Conservation (phyloP, 495 filamentous ascomycete genomes). For the Daldinia caldariorum region DNA sequence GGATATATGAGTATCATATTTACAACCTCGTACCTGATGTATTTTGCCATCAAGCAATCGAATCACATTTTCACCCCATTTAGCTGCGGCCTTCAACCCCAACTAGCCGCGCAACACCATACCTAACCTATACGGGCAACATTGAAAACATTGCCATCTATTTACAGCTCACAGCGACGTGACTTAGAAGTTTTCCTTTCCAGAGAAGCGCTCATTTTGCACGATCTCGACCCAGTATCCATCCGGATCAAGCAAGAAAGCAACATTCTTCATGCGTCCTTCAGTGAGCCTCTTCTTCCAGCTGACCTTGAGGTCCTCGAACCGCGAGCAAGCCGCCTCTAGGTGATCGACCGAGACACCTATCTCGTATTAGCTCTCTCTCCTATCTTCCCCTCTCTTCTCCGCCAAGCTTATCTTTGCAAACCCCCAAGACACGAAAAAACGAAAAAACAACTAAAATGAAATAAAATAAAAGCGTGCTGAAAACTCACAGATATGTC, state of each 20-base stretch:
- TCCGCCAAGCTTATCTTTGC: too few relatives aligned
- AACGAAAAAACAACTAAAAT: too few relatives aligned
- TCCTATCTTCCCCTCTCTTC: not conserved
- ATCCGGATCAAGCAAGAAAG: slow-evolving; percentile 93
- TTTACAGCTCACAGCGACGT: not conserved
- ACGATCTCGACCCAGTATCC: slow-evolving; percentile 92
- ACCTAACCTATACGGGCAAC: not conserved
- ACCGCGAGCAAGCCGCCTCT: slow-evolving; percentile 82
- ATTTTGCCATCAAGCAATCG: not conserved
- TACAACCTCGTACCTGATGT: not conserved
- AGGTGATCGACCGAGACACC: slow-evolving; percentile 90
- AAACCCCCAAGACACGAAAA: not conserved
- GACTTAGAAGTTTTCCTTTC: slow-evolving; percentile 60
- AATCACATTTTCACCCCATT: not conserved
- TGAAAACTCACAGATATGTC: slow-evolving; percentile 82
- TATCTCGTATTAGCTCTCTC: slow-evolving; percentile 48
- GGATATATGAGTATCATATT: not conserved
- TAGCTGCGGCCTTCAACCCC: not conserved
- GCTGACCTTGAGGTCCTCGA: slow-evolving; percentile 81
- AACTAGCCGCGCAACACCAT: not conserved
- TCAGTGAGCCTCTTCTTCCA: slow-evolving; percentile 97
- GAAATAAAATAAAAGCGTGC: too few relatives aligned
- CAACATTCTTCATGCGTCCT: slow-evolving; percentile 93
- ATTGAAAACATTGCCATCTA: not conserved
- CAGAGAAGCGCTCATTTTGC: slow-evolving; percentile 71